Evolutionary conservation across 2,329 filamentous ascomycete genomes (phyloP).

Genomic region (Colletotrichum limetticola): DNA sequence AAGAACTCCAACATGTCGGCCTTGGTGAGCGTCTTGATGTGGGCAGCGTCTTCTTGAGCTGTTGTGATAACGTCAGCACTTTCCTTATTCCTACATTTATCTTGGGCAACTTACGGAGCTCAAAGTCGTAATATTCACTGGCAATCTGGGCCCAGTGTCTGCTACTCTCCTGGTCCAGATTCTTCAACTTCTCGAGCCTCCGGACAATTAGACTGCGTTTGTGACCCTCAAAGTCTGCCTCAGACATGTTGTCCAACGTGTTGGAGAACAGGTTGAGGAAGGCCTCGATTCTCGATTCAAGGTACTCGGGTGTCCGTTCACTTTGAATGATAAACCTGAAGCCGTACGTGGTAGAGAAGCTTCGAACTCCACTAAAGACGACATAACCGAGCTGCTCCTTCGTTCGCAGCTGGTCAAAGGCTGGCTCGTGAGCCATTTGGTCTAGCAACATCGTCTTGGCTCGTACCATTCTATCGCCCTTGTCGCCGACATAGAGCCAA

Average conservation of each 20-base stretch:
- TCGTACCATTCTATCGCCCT: slow-evolving; percentile 74
- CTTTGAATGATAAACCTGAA: slow-evolving; percentile 95
- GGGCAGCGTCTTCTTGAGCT: slow-evolving; percentile 81
- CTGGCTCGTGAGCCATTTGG: slow-evolving; percentile 92
- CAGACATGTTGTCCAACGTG: slow-evolving; percentile 78
- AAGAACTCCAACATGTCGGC: slow-evolving; percentile 84
- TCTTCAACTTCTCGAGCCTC: slow-evolving; percentile 91
- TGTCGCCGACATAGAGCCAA: slow-evolving; percentile 76
- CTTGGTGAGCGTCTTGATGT: slow-evolving; percentile 81
- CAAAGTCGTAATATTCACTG: slow-evolving; percentile 90
- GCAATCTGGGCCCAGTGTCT: slow-evolving; percentile 88
- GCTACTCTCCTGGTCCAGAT: slow-evolving; percentile 84
- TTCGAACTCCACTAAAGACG: slow-evolving; percentile 83
- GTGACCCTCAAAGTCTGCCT: slow-evolving; percentile 88
- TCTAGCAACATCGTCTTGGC: slow-evolving; percentile 85
- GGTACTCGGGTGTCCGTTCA: slow-evolving; percentile 83
- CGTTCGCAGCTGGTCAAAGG: slow-evolving; percentile 93
- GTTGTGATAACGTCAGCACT: slow-evolving; percentile 35
- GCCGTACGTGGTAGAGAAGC: slow-evolving; percentile 80
- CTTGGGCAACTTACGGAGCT: slow-evolving; percentile 70
- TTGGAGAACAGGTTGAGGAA: slow-evolving; percentile 78
- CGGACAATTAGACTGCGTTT: slow-evolving; percentile 91
- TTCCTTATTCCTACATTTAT: background rate
- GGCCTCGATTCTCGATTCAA: slow-evolving; percentile 87
- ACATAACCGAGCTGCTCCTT: slow-evolving; percentile 99